A percentile compares a stretch with the other conserved stretches of the same genome.
Conservation (phyloP, 768 basidiomycete genomes). For the Boletus reticulatus region DNA sequence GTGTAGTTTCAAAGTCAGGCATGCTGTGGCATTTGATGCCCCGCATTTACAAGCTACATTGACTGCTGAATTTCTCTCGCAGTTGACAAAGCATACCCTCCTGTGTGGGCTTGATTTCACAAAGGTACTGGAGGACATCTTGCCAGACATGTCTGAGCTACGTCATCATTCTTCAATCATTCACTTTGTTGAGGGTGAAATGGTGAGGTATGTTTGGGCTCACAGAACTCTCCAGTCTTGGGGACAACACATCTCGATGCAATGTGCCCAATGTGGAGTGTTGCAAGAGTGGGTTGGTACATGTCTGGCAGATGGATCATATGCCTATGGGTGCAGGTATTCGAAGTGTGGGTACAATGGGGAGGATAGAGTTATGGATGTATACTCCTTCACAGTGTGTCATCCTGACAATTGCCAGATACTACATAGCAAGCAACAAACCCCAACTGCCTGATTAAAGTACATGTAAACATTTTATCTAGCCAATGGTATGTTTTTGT, state of each 20-base stretch:
- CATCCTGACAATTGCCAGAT: neutral
- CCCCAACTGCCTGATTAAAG: neutral
- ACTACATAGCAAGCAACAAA: neutral
- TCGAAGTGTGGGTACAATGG: neutral
- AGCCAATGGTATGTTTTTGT: too few species aligned
- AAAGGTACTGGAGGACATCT: neutral
- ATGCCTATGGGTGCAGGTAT: neutral
- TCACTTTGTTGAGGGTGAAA: too few species aligned
- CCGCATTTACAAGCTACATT: neutral
- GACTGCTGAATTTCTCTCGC: neutral
- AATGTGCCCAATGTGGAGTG: neutral
- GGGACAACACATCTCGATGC: neutral
- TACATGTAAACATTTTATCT: neutral
- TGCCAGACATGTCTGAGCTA: neutral
- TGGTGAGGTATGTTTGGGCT: too few species aligned
- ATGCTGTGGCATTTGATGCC: neutral
- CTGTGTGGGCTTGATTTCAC: neutral
- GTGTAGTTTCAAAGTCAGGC: neutral
- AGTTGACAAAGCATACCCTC: neutral
- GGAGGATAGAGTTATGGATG: neutral
- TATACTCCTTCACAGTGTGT: neutral
- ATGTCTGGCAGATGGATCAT: neutral
- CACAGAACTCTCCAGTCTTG: too few species aligned
- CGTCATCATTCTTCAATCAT: too few species aligned
- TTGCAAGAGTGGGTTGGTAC: neutral